Evolutionary conservation across 345 rosid species (phyloP).

Genomic region (Trapa bicornis): DNA sequence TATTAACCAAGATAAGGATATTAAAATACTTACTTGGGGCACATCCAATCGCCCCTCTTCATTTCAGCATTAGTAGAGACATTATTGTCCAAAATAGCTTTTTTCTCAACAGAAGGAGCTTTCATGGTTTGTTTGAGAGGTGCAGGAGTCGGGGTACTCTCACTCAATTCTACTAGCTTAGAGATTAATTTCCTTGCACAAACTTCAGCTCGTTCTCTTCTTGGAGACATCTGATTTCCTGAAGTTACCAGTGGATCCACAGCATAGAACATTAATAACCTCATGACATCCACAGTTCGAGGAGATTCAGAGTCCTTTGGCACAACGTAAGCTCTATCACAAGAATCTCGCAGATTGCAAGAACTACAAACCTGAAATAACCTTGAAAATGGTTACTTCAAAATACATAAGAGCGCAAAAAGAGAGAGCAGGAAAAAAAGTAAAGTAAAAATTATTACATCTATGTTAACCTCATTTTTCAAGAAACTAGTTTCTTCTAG

Average conservation of each 20-base stretch:
- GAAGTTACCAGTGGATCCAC: constrained; percentile 56
- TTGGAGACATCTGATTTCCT: constrained; percentile 38
- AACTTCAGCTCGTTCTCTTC: constrained; percentile 36
- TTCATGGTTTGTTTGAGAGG: constrained; percentile 35
- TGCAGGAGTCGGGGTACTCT: constrained; percentile 39
- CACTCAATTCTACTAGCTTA: constrained; percentile 58
- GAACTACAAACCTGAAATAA: constrained; percentile 53
- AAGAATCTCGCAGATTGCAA: constrained; percentile 70
- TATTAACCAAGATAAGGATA: background rate
- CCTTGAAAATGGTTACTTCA: background rate
- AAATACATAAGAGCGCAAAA: background rate
- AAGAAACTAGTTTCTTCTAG: no score
- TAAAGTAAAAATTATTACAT: no score
- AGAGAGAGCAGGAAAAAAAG: no score
- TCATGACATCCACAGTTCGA: constrained; percentile 78
- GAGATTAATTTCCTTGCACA: constrained; percentile 64
- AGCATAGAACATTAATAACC: constrained; percentile 50
- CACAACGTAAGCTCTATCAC: constrained; percentile 82
- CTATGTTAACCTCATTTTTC: no score
- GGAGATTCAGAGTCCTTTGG: constrained; percentile 58
- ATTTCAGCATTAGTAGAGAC: constrained; percentile 18
- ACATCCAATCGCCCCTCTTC: constrained; percentile 69
- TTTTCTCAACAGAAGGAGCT: constrained; percentile 17
- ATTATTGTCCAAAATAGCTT: constrained; percentile 13
- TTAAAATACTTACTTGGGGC: constrained; percentile 42